phyloP scores from a whole-genome alignment of 208 protist genomes.

The Leishmania martiniquensis region DNA sequence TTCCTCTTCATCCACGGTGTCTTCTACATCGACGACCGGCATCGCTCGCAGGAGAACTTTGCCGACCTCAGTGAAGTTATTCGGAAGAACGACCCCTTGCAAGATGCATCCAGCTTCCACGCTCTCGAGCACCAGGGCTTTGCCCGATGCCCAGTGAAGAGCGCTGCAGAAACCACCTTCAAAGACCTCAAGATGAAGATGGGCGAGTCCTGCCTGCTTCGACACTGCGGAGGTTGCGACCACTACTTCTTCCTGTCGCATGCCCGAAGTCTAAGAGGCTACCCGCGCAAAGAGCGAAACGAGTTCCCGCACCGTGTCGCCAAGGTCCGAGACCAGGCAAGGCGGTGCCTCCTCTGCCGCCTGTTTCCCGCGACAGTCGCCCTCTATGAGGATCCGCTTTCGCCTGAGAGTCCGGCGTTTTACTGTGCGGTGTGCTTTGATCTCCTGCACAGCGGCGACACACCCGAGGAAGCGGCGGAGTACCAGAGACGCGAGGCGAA shows the following conservation, averaged over 20 bases:
- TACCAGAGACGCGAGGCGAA: conserved; percentile 42
- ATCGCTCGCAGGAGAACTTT: conserved; percentile 45
- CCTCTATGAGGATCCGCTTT: conserved; percentile 66
- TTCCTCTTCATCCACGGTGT: conserved; percentile 84
- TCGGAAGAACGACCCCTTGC: conserved; percentile 45
- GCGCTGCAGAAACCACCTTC: conserved; percentile 67
- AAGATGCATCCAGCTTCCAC: conserved; percentile 5
- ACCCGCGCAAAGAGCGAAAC: conserved; percentile 33
- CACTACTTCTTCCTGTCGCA: conserved; percentile 78
- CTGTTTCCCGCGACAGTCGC: conserved; percentile 67
- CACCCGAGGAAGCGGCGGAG: conserved; percentile 40
- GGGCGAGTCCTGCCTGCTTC: conserved; percentile 68
- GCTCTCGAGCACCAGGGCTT: conserved; percentile 41
- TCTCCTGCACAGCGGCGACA: conserved; percentile 59
- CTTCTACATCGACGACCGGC: conserved; percentile 87
- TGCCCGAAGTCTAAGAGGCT: conserved; percentile 41
- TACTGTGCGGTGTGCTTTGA: conserved; percentile 82
- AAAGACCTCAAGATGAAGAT: conserved; percentile 64
- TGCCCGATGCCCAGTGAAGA: conserved; percentile 61
- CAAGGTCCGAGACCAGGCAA: conserved; percentile 32
- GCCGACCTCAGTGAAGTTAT: conserved; percentile 62
- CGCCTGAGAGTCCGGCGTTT: conserved; percentile 35
- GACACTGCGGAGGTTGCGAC: conserved; percentile 71
- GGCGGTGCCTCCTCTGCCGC: conserved; percentile 67
- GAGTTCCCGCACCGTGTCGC: conserved; percentile 67